phyloP scores from a whole-genome alignment of 345 rosid genomes.

The Pseudoturritis turrita region DNA sequence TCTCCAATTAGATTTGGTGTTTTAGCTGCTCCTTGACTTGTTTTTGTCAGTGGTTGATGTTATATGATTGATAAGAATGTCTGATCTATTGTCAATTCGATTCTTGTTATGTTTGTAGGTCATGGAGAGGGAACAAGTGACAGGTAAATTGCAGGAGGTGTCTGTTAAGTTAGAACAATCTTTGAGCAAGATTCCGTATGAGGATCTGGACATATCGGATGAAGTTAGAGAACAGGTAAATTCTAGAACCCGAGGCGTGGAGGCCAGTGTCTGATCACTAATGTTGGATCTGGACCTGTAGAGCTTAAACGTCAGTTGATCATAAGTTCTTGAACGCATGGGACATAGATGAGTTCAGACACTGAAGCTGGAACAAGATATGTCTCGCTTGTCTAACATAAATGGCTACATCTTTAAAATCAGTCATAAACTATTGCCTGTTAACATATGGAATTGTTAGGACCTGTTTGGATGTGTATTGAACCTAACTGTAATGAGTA shows the following conservation, averaged over 20 bases:
- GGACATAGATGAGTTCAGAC: neutral
- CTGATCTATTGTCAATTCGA: neutral
- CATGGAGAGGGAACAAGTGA: slow-evolving; percentile 74
- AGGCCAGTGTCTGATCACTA: neutral
- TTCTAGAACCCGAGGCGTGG: neutral
- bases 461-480: neutral
- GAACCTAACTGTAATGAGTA: neutral
- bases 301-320: neutral
- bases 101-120: slow-evolving; percentile 46
- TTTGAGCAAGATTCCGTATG: slow-evolving; percentile 58
- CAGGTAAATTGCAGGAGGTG: slow-evolving; percentile 60
- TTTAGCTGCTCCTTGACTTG: neutral
- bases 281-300: neutral
- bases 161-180: slow-evolving; percentile 67
- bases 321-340: neutral
- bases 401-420: neutral
- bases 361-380: neutral
- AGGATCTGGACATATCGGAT: slow-evolving; percentile 82
- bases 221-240: slow-evolving; percentile 97
- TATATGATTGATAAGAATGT: slow-evolving; percentile 3
- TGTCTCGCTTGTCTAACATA: neutral
- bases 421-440: neutral
- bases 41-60: neutral
- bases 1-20: neutral
- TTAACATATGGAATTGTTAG: neutral